A percentile compares a stretch with the other conserved stretches of the same genome.
Conservation (phyloP, 176 grass and related monocot genomes). For the Thalia dealbata region DNA sequence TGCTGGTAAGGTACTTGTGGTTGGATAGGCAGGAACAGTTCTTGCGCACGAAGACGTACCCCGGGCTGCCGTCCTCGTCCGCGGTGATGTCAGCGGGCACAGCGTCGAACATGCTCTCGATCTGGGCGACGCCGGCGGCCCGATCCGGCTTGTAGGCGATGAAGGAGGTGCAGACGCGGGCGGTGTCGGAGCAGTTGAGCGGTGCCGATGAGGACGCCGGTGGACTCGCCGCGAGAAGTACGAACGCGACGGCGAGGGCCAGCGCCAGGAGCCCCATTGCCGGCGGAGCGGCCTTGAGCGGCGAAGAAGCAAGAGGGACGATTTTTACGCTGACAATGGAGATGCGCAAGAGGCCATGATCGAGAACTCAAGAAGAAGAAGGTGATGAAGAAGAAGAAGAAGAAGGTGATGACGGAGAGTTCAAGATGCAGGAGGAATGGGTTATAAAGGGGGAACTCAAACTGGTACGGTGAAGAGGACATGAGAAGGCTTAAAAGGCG, state of each 20-base stretch:
- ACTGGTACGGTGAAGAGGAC: neutral
- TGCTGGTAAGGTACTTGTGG: slow-evolving; percentile 75
- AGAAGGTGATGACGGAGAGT: neutral
- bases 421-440: neutral
- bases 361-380: neutral
- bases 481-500: neutral
- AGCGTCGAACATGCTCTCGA: slow-evolving; percentile 89
- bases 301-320: neutral
- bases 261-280: slow-evolving; percentile 14
- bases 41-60: slow-evolving; percentile 85
- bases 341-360: neutral
- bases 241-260: slow-evolving; percentile 4
- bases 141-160: slow-evolving; percentile 44
- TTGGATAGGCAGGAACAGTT: slow-evolving; percentile 89
- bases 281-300: neutral
- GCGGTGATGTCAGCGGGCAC: slow-evolving; percentile 59
- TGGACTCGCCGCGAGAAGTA: neutral
- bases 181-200: slow-evolving; percentile 69
- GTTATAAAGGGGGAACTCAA: neutral
- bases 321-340: neutral
- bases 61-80: slow-evolving; percentile 65
- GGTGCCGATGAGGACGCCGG: slow-evolving; percentile 34
- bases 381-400: neutral
- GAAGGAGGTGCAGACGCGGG: slow-evolving; percentile 92
- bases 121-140: slow-evolving; percentile 24